A percentile compares a stretch with the other conserved stretches of the same genome.
Evolutionary conservation across 257 asterid genomes (phyloP).

Genomic region (Ilex aquifolium): DNA sequence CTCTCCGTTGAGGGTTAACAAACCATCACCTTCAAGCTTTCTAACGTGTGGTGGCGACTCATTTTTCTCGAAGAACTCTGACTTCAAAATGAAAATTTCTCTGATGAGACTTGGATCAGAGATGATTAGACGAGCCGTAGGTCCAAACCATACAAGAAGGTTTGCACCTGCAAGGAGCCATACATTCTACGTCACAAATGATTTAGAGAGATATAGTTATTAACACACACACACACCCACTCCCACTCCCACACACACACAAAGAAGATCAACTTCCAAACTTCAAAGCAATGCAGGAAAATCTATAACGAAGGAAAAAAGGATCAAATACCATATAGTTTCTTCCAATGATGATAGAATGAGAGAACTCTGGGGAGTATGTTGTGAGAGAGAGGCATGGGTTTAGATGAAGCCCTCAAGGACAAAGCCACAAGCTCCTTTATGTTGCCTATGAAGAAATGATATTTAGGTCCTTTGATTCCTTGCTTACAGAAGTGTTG

Average conservation of each 20-base stretch:
- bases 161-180: conserved; percentile 42
- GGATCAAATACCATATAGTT: conserved; percentile 52
- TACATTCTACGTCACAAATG: not conserved
- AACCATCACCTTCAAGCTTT: conserved; percentile 87
- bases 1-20: conserved; percentile 69
- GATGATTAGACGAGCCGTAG: conserved; percentile 64
- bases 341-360: conserved; percentile 94
- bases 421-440: conserved; percentile 64
- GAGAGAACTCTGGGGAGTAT: conserved; percentile 87
- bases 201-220: no score
- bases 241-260: no score
- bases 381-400: conserved; percentile 72
- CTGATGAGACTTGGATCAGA: conserved; percentile 67
- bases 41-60: conserved; percentile 71
- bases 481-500: conserved; percentile 64
- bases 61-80: conserved; percentile 72
- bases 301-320: not conserved
- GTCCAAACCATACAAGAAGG: conserved; percentile 88
- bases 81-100: conserved; percentile 60
- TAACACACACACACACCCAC: no score
- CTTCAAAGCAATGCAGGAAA: conserved; percentile 18
- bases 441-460: conserved; percentile 67
- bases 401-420: conserved; percentile 46
- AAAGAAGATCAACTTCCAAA: conserved; percentile 32
- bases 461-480: conserved; percentile 69